Evolutionary conservation across 352 stramenopile genomes (phyloP).

Genomic region (Hyaloperonospora brassicae): DNA sequence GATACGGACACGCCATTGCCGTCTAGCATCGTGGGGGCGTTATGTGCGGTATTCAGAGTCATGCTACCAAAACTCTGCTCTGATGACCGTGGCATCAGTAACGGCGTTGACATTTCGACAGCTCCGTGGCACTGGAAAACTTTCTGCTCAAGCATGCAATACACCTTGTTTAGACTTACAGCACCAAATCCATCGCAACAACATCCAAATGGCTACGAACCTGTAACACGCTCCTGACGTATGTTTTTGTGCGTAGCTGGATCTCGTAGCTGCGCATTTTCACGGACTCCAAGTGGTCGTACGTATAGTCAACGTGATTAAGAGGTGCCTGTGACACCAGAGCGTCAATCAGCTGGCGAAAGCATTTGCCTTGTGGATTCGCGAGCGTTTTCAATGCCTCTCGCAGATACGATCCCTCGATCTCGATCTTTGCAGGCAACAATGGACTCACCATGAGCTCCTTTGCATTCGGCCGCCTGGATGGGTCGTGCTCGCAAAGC

Average conservation of each 20-base stretch:
- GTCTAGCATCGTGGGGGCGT: constrained; percentile 61
- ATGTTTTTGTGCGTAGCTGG: constrained; percentile 56
- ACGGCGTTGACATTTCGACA: constrained; percentile 64
- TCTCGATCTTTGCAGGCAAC: constrained; percentile 75
- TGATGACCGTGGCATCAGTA: constrained; percentile 64
- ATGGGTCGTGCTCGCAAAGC: constrained; percentile 77
- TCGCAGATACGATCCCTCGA: constrained; percentile 74
- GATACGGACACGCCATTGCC: constrained; percentile 70
- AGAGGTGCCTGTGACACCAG: constrained; percentile 66
- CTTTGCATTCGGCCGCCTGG: constrained; percentile 55
- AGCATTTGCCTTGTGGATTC: constrained; percentile 87
- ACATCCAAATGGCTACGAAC: constrained; percentile 15
- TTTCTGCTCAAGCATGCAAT: constrained; percentile 32
- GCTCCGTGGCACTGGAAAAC: constrained; percentile 80
- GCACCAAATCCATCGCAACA: neutral
- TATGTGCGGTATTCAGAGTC: constrained; percentile 42
- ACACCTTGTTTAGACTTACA: constrained; percentile 6
- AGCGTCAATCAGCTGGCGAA: constrained; percentile 74
- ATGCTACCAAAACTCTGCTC: constrained; percentile 69
- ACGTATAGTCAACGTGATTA: constrained; percentile 82
- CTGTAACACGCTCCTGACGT: constrained; percentile 60
- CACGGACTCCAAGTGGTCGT: constrained; percentile 72
- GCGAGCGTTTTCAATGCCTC: constrained; percentile 81
- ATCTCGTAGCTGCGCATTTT: constrained; percentile 65
- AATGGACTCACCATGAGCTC: constrained; percentile 63